phyloP scores from a whole-genome alignment of 169 alveolate species.

The Plasmodium blacklocki region DNA sequence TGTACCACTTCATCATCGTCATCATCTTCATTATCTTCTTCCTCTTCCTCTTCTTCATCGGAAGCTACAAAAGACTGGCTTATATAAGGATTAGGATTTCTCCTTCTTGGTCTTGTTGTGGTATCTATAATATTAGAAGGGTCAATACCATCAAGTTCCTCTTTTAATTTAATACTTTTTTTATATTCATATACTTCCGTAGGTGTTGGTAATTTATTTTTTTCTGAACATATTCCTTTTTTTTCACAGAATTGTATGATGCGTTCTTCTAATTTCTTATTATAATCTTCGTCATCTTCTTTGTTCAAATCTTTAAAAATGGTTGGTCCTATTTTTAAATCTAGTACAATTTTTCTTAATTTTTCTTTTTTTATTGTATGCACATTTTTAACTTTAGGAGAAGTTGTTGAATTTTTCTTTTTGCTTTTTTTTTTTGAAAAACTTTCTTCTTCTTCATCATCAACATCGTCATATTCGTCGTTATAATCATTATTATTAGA shows the following conservation, averaged over 20 bases:
- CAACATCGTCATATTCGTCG: neutral
- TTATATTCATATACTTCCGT: conserved; percentile 59
- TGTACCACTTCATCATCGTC: conserved; percentile 11
- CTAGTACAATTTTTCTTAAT: conserved; percentile 60
- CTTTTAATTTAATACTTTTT: conserved; percentile 50
- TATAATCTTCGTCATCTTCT: conserved; percentile 64
- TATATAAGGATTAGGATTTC: conserved; percentile 30
- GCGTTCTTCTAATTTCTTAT: conserved; percentile 53
- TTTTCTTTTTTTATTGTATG: conserved; percentile 42
- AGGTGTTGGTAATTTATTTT: conserved; percentile 52
- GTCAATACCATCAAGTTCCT: conserved; percentile 75
- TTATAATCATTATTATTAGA: neutral
- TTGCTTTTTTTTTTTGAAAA: conserved; percentile 34
- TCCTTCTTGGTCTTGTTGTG: conserved; percentile 66
- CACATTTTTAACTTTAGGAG: conserved; percentile 42
- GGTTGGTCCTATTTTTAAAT: conserved; percentile 70
- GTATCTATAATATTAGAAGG: conserved; percentile 66
- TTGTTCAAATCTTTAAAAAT: conserved; percentile 63
- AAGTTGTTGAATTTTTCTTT: conserved; percentile 9
- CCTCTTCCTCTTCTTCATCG: conserved; percentile 64
- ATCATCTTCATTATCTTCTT: conserved; percentile 12
- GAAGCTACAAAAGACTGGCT: conserved; percentile 13
- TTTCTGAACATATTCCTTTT: conserved; percentile 54
- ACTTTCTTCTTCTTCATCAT: neutral
- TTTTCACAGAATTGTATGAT: conserved; percentile 60